A percentile compares a stretch with the other conserved stretches of the same genome.
These are phyloP conservation scores for Apiospora sp. DNA, from an alignment of 2,329 filamentous ascomycete genomes.

Conservation along the genomic window DNA sequence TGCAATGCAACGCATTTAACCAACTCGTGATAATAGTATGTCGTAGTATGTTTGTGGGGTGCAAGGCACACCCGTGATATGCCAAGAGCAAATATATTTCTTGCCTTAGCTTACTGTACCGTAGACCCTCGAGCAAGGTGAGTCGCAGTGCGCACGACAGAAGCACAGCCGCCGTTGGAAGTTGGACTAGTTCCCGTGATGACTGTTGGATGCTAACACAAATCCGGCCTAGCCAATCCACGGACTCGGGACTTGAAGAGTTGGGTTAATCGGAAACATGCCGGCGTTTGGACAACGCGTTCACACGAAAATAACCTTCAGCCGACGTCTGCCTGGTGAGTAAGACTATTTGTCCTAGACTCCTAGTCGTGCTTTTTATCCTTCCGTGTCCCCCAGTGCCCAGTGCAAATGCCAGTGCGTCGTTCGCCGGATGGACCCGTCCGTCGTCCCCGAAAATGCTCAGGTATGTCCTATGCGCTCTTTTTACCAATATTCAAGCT, in stretches of 20 bases:
- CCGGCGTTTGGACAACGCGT: slow-evolving; percentile 14
- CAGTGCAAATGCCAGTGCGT: not conserved
- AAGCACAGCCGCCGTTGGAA: slow-evolving; percentile 5
- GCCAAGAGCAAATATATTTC: not conserved
- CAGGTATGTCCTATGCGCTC: not conserved
- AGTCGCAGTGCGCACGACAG: not conserved
- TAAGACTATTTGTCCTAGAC: slow-evolving; percentile 2
- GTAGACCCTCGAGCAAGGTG: not conserved
- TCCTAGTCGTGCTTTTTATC: not conserved
- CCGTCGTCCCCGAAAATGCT: not conserved
- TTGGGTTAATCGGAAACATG: slow-evolving; percentile 19
- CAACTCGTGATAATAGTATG: slow-evolving; percentile 13
- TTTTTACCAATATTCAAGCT: not conserved
- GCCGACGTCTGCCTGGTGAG: slow-evolving; percentile 19
- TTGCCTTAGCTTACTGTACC: not conserved
- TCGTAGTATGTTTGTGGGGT: slow-evolving; percentile 20
- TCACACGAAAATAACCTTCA: not conserved
- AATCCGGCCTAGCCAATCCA: slow-evolving; percentile 16
- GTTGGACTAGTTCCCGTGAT: slow-evolving; percentile 18
- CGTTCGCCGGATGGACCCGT: slow-evolving; percentile 18
- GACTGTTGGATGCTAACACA: slow-evolving; percentile 6
- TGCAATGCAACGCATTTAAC: slow-evolving; percentile 14
- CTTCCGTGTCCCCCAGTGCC: not conserved
- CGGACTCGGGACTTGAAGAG: slow-evolving; percentile 2
- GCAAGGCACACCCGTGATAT: not conserved